Base-by-base conservation (phyloP, 768 basidiomycete genomes). In the Macrolepiota dolichaula region DNA sequence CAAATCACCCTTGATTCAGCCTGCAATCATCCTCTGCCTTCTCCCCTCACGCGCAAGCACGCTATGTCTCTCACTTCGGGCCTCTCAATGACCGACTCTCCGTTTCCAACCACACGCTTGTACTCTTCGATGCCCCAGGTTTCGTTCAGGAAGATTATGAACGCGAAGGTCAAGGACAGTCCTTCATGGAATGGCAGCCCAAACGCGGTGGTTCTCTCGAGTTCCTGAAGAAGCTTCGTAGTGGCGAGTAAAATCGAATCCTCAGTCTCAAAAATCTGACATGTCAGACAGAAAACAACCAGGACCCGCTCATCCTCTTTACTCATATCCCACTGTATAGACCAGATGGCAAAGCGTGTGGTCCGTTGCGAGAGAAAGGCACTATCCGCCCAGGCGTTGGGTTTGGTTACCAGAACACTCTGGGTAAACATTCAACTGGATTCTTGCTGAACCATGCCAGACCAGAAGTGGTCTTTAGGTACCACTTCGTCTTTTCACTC, bases 251-350 rank as follows among this genome's bases (percentile, higher is more conserved):
- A 24, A 22, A 27, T 49, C 71, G 60, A 27, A n/a, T 52, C 32
- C 13, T 11, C 17, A 27, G 19, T 17, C 59, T 60, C 24, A 38
- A 53, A 2, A 24, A 50, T 17, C 62, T 62, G 44, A 67, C 4
- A 57, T 58, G 52, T 12, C 24, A 35, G 19, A 6, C 63, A 78
- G 77, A 68, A 27, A 65, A 66, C 38, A 65, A 72, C 58, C 64
- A 59, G 19, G 73, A 79, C 37, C 88, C 90, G 0, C 72, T 82
- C n/a, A 76, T 96, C 22, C 76, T 96, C 29, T 84, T 97, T 61
- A 88, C 84, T 2, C 96, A 98, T 70, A 93, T 98, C 51, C 96
- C 96, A n/a, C 82, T 98, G 9, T 84, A 84, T 46, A 81, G 96
- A 44, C 84, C 87, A 2, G 84, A 85, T 42, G 80, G 79, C 5